These are phyloP conservation scores for Didymella keratinophila DNA, from an alignment of 2,329 filamentous ascomycete species.

Conservation along the genomic window DNA sequence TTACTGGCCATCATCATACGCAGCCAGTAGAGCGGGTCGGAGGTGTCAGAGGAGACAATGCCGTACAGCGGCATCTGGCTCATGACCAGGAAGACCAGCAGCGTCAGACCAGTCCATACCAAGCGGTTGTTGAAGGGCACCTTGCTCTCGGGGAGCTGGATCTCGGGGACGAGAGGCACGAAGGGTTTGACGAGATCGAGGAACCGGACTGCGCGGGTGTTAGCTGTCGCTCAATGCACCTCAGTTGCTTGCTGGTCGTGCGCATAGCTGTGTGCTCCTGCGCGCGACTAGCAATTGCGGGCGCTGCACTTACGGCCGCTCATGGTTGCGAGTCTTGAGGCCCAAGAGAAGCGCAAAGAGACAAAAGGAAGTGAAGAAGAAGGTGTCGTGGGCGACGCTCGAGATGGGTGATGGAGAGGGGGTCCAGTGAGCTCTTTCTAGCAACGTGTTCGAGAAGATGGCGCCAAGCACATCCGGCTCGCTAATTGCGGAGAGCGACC, in stretches of 20 bases:
- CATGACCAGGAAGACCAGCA: conserved; percentile 99
- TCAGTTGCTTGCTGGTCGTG: conserved; percentile 14
- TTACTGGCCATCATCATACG: conserved; percentile 99
- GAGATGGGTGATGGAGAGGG: conserved; percentile 44
- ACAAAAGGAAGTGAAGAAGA: conserved; percentile 42
- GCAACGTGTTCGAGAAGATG: conserved; percentile 41
- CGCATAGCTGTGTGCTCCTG: conserved; percentile 11
- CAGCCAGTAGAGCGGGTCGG: conserved; percentile 98
- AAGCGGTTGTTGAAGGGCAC: conserved; percentile 90
- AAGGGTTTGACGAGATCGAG: conserved; percentile 99
- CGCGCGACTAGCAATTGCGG: conserved; percentile 24
- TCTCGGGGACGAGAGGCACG: conserved; percentile 98
- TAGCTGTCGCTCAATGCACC: conserved; percentile 28
- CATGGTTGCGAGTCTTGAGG: conserved; percentile 59
- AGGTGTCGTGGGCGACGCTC: conserved; percentile 35
- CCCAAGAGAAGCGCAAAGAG: conserved; percentile 46
- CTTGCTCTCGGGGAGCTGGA: conserved; percentile 86
- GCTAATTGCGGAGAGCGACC: conserved; percentile 23
- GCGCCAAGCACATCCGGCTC: conserved; percentile 20
- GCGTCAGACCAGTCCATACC: conserved; percentile 69
- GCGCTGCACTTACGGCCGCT: conserved; percentile 63
- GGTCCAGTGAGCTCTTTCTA: conserved; percentile 37
- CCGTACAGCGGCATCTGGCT: conserved; percentile 97
- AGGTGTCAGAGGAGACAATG: conserved; percentile 95
- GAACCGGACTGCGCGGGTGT: conserved; percentile 78